phyloP scores from a whole-genome alignment of 495 filamentous ascomycete genomes.

The Penicillium cinerascens region DNA sequence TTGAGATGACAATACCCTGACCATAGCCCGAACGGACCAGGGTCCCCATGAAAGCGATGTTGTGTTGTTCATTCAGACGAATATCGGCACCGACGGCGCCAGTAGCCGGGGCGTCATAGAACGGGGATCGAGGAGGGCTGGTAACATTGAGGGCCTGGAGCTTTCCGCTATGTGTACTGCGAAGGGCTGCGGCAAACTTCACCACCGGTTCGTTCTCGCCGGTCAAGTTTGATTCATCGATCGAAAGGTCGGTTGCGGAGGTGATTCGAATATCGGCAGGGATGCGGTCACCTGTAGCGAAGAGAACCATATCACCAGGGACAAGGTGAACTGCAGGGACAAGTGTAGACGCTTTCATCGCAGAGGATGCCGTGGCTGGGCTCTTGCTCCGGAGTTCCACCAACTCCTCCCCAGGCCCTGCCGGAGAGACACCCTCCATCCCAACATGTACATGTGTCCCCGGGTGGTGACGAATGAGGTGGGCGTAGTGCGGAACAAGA shows the following conservation, averaged over 20 bases:
- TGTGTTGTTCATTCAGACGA: constrained; percentile 62
- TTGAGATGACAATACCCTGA: constrained; percentile 92
- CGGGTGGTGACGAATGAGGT: constrained; percentile 67
- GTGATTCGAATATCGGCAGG: constrained; percentile 96
- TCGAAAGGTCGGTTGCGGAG: constrained; percentile 76
- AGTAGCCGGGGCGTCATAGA: constrained; percentile 57
- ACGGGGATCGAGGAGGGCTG: constrained; percentile 51
- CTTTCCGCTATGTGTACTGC: constrained; percentile 19
- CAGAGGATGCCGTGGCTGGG: constrained; percentile 42
- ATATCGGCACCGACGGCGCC: constrained; percentile 64
- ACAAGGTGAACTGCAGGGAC: constrained; percentile 85
- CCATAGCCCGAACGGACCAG: constrained; percentile 95
- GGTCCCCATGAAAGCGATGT: constrained; percentile 98
- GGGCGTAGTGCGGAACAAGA: constrained; percentile 89
- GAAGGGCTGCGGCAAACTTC: constrained; percentile 65
- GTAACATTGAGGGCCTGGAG: constrained; percentile 23
- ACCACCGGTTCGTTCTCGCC: constrained; percentile 92
- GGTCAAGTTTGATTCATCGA: constrained; percentile 96
- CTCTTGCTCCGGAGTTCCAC: constrained; percentile 36
- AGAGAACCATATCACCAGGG: constrained; percentile 85
- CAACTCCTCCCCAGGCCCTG: constrained; percentile 45
- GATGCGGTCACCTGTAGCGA: constrained; percentile 93
- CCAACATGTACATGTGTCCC: constrained; percentile 20
- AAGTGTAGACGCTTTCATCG: constrained; percentile 72
- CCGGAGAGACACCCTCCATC: constrained; percentile 18